Evolutionary conservation across 2,329 filamentous ascomycete genomes (phyloP).

Genomic region (Sphaceloma murrayae): DNA sequence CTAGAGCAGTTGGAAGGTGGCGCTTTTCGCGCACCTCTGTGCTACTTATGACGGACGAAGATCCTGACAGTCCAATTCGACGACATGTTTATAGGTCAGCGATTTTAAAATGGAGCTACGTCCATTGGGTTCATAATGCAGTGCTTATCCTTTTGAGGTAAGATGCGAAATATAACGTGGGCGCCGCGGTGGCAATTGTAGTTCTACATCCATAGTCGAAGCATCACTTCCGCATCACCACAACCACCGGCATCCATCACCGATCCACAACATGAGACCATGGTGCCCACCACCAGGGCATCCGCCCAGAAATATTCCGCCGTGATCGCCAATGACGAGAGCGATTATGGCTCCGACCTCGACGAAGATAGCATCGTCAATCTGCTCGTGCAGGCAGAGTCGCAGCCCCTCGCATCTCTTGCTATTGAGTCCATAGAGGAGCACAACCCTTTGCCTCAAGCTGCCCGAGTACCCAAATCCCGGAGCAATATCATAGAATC

Average conservation of each 20-base stretch:
- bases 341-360: slow-evolving; percentile 57
- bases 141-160: too few relatives aligned
- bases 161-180: not conserved
- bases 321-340: slow-evolving; percentile 27
- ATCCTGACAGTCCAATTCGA: too few relatives aligned
- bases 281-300: slow-evolving; percentile 18
- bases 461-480: not conserved
- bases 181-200: not conserved
- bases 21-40: too few relatives aligned
- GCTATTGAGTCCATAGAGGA: slow-evolving; percentile 23
- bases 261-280: slow-evolving; percentile 13
- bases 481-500: not conserved
- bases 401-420: slow-evolving; percentile 26
- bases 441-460: slow-evolving; percentile 17
- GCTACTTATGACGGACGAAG: too few relatives aligned
- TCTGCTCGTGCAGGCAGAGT: slow-evolving; percentile 40
- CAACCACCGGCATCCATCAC: slow-evolving; percentile 7
- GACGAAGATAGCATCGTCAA: slow-evolving; percentile 46
- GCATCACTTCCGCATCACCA: slow-evolving; percentile 1
- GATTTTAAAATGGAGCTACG: too few relatives aligned
- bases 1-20: not conserved
- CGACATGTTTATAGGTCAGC: too few relatives aligned
- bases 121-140: too few relatives aligned
- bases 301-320: slow-evolving; percentile 2
- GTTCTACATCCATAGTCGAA: not conserved